Conservation (phyloP, 2,329 filamentous ascomycete species). For the Berkeleyomyces rouxiae region DNA sequence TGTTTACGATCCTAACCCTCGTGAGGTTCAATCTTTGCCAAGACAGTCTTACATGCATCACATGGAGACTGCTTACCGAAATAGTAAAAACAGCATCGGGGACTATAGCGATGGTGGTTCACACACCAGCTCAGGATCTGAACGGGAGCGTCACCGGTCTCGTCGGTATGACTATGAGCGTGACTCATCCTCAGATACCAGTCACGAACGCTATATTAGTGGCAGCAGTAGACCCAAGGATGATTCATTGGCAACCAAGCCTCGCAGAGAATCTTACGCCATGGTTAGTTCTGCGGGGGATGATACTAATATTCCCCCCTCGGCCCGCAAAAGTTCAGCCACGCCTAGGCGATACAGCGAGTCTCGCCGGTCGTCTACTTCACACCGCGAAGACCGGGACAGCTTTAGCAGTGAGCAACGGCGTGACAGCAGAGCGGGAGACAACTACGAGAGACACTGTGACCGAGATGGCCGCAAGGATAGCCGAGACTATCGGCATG, state of each 20-base stretch:
- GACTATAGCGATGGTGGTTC: conserved; percentile 16
- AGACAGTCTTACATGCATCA: conserved; percentile 16
- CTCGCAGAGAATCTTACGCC: conserved; percentile 16
- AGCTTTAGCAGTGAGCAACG: conserved; percentile 22
- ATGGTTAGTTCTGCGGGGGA: conserved; percentile 1
- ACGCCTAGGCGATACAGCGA: neutral
- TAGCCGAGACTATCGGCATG: conserved; percentile 20
- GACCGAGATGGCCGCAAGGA: neutral
- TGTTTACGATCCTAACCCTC: conserved; percentile 30
- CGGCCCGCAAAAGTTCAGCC: conserved; percentile 4
- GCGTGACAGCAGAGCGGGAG: conserved; percentile 14
- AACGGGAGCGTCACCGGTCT: neutral
- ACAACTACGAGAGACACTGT: neutral
- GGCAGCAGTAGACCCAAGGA: conserved; percentile 3
- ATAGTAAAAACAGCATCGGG: conserved; percentile 10
- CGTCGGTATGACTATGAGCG: neutral
- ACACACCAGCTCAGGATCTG: neutral
- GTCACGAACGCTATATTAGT: conserved; percentile 20
- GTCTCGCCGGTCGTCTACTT: neutral
- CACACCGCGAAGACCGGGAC: conserved; percentile 20
- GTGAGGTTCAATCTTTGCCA: conserved; percentile 25
- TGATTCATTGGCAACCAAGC: neutral
- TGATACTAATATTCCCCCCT: conserved; percentile 9
- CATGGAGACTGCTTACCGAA: neutral
- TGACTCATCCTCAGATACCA: conserved; percentile 7